Conservation (phyloP, 2,329 filamentous ascomycete genomes). For the Salinomyces thailandicus region DNA sequence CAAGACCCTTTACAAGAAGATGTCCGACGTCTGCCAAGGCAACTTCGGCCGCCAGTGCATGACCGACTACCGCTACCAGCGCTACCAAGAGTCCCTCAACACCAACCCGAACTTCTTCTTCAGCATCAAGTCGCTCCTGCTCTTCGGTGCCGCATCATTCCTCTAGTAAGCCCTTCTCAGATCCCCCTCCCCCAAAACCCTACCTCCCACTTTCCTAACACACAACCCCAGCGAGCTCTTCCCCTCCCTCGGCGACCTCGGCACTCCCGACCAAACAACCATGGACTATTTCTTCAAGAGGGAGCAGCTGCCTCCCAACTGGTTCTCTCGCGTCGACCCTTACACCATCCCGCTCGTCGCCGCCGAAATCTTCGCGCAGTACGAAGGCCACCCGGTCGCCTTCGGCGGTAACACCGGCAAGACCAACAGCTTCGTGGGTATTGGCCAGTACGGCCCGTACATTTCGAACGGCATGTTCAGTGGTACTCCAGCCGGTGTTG, state of each 20-base stretch:
- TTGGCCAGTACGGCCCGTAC: conserved; percentile 25
- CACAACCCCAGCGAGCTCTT: conserved; percentile 4
- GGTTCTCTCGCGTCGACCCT: conserved; percentile 9
- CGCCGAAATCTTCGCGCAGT: conserved; percentile 26
- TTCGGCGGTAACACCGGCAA: conserved; percentile 34
- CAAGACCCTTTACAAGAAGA: conserved; percentile 25
- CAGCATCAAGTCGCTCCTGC: conserved; percentile 26
- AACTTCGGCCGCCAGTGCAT: conserved; percentile 28
- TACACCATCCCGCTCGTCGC: conserved; percentile 21
- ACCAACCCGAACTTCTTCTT: conserved; percentile 31
- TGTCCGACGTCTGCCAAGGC: conserved; percentile 25
- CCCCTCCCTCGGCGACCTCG: conserved; percentile 4
- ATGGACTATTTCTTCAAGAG: conserved; percentile 25
- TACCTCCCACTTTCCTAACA: neutral
- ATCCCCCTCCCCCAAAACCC: neutral
- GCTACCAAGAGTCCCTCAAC: conserved; percentile 28
- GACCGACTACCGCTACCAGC: conserved; percentile 26
- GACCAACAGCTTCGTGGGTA: conserved; percentile 28
- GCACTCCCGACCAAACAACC: conserved; percentile 6
- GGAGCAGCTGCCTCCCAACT: conserved; percentile 26
- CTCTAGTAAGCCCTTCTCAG: conserved; percentile 25
- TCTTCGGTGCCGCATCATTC: conserved; percentile 31
- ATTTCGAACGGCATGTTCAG: conserved; percentile 30
- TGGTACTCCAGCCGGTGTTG: conserved; percentile 17
- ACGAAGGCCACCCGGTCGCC: conserved; percentile 27